These are phyloP conservation scores for Cordyceps javanica DNA, from an alignment of 2,329 filamentous ascomycete genomes.

Conservation along the genomic window DNA sequence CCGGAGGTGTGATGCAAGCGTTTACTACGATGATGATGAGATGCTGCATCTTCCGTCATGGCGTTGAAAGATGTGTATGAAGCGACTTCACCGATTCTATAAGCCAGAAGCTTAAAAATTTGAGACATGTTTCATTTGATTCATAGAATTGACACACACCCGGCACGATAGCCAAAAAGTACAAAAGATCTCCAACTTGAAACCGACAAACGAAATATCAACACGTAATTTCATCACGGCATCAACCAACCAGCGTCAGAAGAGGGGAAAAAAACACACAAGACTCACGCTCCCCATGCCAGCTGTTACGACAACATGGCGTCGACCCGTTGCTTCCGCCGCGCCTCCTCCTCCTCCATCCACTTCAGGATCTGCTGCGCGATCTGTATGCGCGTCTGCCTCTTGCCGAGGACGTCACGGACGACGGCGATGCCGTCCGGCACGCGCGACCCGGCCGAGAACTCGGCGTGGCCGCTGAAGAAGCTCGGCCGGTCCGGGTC, in stretches of 20 bases:
- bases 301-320: background rate
- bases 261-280: background rate
- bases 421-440: conserved; percentile 30
- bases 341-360: conserved; percentile 24
- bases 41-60: background rate
- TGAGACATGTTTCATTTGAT: background rate
- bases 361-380: conserved; percentile 33
- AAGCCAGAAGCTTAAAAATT: no score
- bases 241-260: no score
- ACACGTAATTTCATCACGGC: no score
- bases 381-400: conserved; percentile 31
- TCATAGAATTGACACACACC: background rate
- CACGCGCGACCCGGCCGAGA: conserved; percentile 24
- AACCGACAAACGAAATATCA: no score
- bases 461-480: conserved; percentile 32
- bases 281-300: no score
- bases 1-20: background rate
- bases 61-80: background rate
- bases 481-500: conserved; percentile 19
- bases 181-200: no score
- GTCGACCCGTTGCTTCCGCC: conserved; percentile 9
- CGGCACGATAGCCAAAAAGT: no score
- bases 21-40: background rate
- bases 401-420: conserved; percentile 26
- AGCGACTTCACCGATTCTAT: background rate